Percentiles rank a stretch among this genome's conserved stretches.
Conservation (phyloP, 306 rosid genomes). For the Mimosa bimucronata region DNA sequence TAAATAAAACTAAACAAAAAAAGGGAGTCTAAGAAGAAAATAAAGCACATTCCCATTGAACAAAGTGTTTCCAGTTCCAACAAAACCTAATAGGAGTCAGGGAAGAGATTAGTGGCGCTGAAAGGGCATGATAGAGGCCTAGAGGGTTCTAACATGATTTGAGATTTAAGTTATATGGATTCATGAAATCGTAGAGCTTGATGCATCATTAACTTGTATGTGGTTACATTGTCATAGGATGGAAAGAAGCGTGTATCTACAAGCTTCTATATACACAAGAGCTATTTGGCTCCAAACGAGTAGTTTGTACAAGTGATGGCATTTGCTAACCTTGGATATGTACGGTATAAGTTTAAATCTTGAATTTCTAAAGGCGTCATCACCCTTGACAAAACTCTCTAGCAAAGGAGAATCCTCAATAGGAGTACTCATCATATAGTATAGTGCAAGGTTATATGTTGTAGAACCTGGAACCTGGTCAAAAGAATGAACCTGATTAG, state of each 20-base stretch:
- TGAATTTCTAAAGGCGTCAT: conserved; percentile 79
- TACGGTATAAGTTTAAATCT: conserved; percentile 97
- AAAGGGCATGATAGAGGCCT: conserved; percentile 12
- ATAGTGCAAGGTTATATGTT: conserved; percentile 71
- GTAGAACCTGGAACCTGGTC: conserved; percentile 85
- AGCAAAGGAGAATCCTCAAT: conserved; percentile 74
- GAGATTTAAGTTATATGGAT: conserved; percentile 12
- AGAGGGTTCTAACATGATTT: conserved; percentile 23
- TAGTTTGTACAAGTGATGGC: background rate
- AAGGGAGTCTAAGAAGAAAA: conserved; percentile 14
- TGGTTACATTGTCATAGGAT: conserved; percentile 5
- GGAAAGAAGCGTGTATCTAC: conserved; percentile 18
- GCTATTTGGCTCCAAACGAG: conserved; percentile 31
- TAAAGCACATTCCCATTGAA: conserved; percentile 11
- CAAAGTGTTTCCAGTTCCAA: background rate
- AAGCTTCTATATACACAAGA: background rate
- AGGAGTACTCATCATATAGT: conserved; percentile 85
- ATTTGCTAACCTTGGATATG: conserved; percentile 75
- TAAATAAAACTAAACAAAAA: conserved; percentile 25
- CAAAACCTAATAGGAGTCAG: background rate
- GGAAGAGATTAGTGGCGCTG: conserved; percentile 7
- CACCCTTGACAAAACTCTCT: conserved; percentile 77
- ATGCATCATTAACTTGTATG: conserved; percentile 18
- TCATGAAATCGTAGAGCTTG: conserved; percentile 15
- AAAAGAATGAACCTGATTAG: conserved; percentile 29